phyloP scores from a whole-genome alignment of 1,284 basidiomycete genomes.

The Heterobasidion annosum region DNA sequence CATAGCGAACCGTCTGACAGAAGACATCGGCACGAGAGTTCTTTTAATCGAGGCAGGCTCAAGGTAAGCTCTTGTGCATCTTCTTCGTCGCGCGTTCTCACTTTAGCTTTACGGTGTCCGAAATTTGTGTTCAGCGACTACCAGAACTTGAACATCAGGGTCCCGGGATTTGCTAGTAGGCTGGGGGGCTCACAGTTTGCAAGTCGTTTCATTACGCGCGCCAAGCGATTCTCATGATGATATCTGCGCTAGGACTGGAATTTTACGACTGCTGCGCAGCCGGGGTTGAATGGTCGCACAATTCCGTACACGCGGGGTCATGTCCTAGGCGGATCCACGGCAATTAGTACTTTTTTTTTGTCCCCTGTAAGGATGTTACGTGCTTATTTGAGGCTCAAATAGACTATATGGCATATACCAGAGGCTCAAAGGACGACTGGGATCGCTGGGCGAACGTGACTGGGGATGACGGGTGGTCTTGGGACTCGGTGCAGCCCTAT shows the following conservation, averaged over 20 bases:
- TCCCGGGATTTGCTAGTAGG: constrained; percentile 8
- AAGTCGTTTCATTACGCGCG: constrained; percentile 10
- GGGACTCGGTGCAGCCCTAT: constrained; percentile 16
- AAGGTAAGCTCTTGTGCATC: not conserved
- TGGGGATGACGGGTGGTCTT: constrained; percentile 21
- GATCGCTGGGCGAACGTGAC: constrained; percentile 20
- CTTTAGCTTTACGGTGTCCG: not conserved
- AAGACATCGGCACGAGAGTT: not conserved
- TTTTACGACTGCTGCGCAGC: constrained; percentile 26
- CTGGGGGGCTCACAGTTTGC: constrained; percentile 12
- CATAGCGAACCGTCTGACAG: constrained; percentile 1
- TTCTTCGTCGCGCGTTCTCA: not conserved
- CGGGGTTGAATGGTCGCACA: constrained; percentile 18
- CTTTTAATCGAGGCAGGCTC: constrained; percentile 2
- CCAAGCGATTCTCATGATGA: not conserved
- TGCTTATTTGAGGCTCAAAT: not conserved
- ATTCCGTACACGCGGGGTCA: constrained; percentile 24
- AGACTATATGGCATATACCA: constrained; percentile 17
- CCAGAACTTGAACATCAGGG: constrained; percentile 11
- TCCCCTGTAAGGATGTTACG: too few species aligned
- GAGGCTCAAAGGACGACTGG: constrained; percentile 16
- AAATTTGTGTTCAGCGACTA: constrained; percentile 14
- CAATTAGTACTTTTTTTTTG: constrained; percentile 20
- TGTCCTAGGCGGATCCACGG: constrained; percentile 27
- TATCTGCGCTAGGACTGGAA: constrained; percentile 19